phyloP scores from a whole-genome alignment of 2,329 filamentous ascomycete species.

The Botrytis deweyae region DNA sequence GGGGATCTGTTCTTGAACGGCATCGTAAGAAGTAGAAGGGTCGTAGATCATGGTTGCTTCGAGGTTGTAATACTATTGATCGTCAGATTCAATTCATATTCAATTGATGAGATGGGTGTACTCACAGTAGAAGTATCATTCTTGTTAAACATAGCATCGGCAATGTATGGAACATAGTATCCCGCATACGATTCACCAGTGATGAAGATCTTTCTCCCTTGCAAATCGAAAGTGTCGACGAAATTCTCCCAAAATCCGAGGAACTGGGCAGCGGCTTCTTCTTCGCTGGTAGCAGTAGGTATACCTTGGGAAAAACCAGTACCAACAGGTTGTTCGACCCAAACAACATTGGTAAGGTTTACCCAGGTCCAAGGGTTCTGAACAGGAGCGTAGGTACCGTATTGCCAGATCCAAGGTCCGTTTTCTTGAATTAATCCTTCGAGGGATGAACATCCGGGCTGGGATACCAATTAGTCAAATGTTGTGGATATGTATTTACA shows the following conservation, averaged over 20 bases:
- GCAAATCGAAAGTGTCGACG: constrained; percentile 65
- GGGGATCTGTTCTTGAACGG: constrained; percentile 48
- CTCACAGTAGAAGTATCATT: constrained; percentile 42
- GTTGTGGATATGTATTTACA: not conserved
- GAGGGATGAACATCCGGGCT: constrained; percentile 55
- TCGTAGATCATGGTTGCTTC: constrained; percentile 72
- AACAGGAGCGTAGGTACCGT: constrained; percentile 58
- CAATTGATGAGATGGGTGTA: constrained; percentile 13
- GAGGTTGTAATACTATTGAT: constrained; percentile 60
- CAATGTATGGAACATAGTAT: constrained; percentile 68
- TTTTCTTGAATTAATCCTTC: constrained; percentile 74
- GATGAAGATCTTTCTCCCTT: constrained; percentile 69
- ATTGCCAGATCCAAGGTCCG: constrained; percentile 69
- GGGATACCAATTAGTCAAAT: not conserved
- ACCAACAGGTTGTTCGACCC: constrained; percentile 38
- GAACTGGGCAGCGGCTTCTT: constrained; percentile 70
- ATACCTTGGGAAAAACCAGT: constrained; percentile 41
- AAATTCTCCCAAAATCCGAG: constrained; percentile 79
- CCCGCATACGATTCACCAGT: constrained; percentile 73
- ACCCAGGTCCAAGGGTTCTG: constrained; percentile 37
- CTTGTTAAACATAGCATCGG: constrained; percentile 67
- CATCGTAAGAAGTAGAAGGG: constrained; percentile 57
- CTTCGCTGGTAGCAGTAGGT: constrained; percentile 62
- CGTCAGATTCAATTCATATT: constrained; percentile 39
- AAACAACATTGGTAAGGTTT: constrained; percentile 38